Evolutionary conservation across 2,329 filamentous ascomycete genomes (phyloP), one percentile per base, ranked within the genome.

Genomic region (Capronia coronata): DNA sequence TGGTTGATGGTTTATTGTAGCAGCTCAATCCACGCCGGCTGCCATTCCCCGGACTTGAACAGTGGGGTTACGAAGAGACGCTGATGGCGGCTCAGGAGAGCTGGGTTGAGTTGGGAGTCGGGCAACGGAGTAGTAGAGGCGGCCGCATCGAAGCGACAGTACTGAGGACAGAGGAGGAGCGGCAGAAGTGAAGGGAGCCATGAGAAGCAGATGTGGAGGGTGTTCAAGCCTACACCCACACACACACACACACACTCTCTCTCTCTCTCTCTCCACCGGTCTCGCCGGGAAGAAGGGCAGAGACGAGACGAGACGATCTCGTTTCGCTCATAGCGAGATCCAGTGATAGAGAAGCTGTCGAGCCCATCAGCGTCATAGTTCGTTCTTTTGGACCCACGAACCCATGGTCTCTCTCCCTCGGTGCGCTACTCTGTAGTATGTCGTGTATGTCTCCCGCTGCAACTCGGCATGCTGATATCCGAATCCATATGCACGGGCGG

Each of bases 381-480:
- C 29, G 11, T 32, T 11, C 29, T 32, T 32, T 27, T n/a, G n/a
- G n/a, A n/a, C n/a, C n/a, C n/a, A n/a, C n/a, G n/a, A n/a, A n/a
- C n/a, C n/a, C n/a, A n/a, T n/a, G n/a, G n/a, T n/a, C n/a, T n/a
- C n/a, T n/a, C n/a, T n/a, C n/a, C n/a, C n/a, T n/a, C n/a, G n/a
- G n/a, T n/a, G n/a, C n/a, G n/a, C n/a, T n/a, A n/a, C n/a, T n/a
- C n/a, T n/a, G n/a, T n/a, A n/a, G n/a, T n/a, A n/a, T n/a, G n/a
- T n/a, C 7, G 7, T 32, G 3, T 32, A 6, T n/a, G 29, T 32
- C 4, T 38, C 35, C 39, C 23, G 30, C 43, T 50, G 48, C 48
- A 50, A 19, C 16, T 50, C 48, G 48, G 48, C 41, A 18, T 23
- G n/a, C 23, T 19, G 22, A 23, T 41, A 19, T 32, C 47, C 40